Evolutionary conservation across 1,139 yeast genomes (phyloP), one percentile per base, ranked within the genome.

Genomic region (Casaregolazyma lundiana): DNA sequence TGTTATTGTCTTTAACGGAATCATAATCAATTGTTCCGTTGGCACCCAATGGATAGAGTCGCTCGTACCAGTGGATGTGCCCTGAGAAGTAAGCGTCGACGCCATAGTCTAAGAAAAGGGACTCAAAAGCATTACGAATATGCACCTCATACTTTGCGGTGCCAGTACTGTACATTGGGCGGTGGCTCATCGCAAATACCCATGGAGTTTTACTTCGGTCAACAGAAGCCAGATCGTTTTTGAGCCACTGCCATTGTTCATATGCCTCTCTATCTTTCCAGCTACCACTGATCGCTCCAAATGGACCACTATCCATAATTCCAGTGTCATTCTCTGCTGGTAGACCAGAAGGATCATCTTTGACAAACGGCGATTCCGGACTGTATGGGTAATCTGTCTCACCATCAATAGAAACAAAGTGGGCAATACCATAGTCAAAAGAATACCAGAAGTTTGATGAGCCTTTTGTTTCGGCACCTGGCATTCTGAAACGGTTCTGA

Each of bases 211-310:
- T 45, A 47, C 54, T 44, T 22, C 64, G 55, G 51, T 62, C 53
- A 21, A 60, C 66, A 6, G 49, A 48, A 32, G 49, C 47, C 70
- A 78, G 66, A 66, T 81, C 66, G 66, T 71, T 55, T 58, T 61
- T 45, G 67, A 72, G 38, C 73, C 73, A 49, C 58, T 63, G 49
- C 62, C 66, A 35, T 50, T 63, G 66, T 35, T 59, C 61, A 26
- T 26, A 26, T 5, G 32, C 32, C 15, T 15, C 13, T n/a, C 13
- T 26, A 7, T 26, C 32, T 15, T 26, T 26, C 32, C 32, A 26
- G 32, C 32, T 26, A n/a, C 32, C 32, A 38, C 59, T 54, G 13
- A 46, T 40, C 37, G 53, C 47, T 44, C 64, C 64, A 50, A 60
- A 60, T 18, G 63, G 61, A 4, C 63, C 63, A 9, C 59, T 56